phyloP scores from a whole-genome alignment of 805 yeast genomes.

The Yueomyces sinensis region DNA sequence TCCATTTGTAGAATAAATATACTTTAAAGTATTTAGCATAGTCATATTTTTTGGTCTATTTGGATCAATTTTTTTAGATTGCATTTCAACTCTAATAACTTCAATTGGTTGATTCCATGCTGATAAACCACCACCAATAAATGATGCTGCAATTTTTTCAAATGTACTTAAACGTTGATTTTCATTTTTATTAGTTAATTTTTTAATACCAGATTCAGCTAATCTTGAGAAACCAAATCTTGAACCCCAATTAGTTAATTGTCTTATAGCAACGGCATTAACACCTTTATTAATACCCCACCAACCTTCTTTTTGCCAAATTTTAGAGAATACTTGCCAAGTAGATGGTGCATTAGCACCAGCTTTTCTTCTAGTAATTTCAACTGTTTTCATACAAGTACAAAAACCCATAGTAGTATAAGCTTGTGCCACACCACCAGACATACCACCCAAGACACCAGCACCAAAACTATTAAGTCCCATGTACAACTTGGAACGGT shows the following conservation, averaged over 20 bases:
- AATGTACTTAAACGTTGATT: constrained; percentile 49
- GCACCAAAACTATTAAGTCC: constrained; percentile 64
- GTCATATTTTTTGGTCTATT: constrained; percentile 87
- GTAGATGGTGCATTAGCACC: constrained; percentile 67
- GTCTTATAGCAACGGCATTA: constrained; percentile 97
- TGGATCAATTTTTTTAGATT: constrained; percentile 85
- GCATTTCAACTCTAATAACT: constrained; percentile 97
- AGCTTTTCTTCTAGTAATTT: constrained; percentile 77
- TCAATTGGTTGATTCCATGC: constrained; percentile 99
- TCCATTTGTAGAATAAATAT: constrained; percentile 76
- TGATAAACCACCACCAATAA: constrained; percentile 91
- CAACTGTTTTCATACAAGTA: constrained; percentile 98
- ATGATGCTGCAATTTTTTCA: constrained; percentile 77
- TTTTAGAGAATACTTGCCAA: constrained; percentile 75
- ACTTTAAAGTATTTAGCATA: constrained; percentile 63
- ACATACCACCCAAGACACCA: constrained; percentile 92
- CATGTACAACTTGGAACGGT: constrained; percentile 39
- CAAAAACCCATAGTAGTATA: constrained; percentile 96
- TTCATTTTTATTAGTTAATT: constrained; percentile 42
- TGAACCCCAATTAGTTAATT: constrained; percentile 98
- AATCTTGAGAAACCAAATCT: constrained; percentile 86
- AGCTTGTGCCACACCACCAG: constrained; percentile 95
- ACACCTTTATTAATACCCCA: constrained; percentile 96
- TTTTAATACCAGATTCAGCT: constrained; percentile 76
- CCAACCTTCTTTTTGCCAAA: constrained; percentile 76